These are phyloP conservation scores for Leccinum subtestaceum DNA, from an alignment of 768 basidiomycete species.

Conservation along the genomic window DNA sequence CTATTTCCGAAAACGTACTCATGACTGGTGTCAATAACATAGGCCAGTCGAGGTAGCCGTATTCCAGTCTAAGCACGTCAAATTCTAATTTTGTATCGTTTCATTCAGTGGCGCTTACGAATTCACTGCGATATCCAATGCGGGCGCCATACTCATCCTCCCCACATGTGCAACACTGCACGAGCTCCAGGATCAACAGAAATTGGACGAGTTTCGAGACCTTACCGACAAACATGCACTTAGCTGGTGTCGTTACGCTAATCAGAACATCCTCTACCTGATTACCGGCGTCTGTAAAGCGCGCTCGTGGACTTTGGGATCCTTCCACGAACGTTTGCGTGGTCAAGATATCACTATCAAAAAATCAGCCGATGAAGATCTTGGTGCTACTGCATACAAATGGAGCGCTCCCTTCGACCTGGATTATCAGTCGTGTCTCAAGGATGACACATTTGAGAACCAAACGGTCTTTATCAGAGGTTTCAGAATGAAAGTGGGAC, in stretches of 20 bases:
- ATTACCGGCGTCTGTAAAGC: neutral
- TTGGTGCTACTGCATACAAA: neutral
- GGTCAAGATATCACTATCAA: neutral
- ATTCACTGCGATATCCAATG: neutral
- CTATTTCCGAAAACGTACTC: neutral
- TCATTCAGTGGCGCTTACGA: neutral
- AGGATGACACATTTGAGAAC: neutral
- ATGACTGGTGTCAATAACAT: neutral
- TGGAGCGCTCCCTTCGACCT: neutral
- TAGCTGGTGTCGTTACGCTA: neutral
- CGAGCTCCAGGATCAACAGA: neutral
- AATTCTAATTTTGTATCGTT: neutral
- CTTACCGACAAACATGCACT: neutral
- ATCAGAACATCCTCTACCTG: neutral
- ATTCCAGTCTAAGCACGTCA: neutral
- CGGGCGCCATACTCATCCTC: neutral
- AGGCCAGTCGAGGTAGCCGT: neutral
- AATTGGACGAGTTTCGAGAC: neutral
- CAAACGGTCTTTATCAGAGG: neutral
- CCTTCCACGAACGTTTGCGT: neutral
- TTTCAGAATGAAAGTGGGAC: neutral
- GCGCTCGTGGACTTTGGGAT: neutral
- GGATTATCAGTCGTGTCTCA: neutral
- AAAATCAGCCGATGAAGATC: neutral
- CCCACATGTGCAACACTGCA: neutral